phyloP scores from a whole-genome alignment of 768 basidiomycete genomes.

The Leccinum olivaceopallidum region DNA sequence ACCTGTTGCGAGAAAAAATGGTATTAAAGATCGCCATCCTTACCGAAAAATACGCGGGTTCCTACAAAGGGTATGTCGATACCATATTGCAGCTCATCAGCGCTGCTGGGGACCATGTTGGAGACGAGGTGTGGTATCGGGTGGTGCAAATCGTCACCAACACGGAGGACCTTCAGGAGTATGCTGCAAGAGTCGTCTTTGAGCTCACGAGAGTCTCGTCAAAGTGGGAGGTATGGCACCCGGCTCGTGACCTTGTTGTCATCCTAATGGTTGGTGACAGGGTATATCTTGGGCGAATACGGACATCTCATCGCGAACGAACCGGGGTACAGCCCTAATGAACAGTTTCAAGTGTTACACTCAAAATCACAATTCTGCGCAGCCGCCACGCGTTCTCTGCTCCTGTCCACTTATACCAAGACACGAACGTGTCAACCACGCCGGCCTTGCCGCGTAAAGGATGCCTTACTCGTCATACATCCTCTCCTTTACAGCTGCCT shows the following conservation, averaged over 20 bases:
- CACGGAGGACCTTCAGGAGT: slow-evolving; percentile 95
- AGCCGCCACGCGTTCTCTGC: slow-evolving; percentile 86
- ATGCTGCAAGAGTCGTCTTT: slow-evolving; percentile 91
- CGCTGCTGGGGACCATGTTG: slow-evolving; percentile 97
- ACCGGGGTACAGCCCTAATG: slow-evolving; percentile 86
- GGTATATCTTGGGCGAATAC: slow-evolving; percentile 97
- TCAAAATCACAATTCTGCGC: slow-evolving; percentile 94
- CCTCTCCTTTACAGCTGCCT: slow-evolving; percentile 53
- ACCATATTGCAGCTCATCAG: slow-evolving; percentile 95
- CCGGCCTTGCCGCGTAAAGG: slow-evolving; percentile 53
- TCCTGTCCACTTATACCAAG: slow-evolving; percentile 56
- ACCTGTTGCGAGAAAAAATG: slow-evolving; percentile 96
- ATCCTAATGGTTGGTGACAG: slow-evolving; percentile 42
- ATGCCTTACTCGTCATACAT: slow-evolving; percentile 60
- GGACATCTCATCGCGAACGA: slow-evolving; percentile 98
- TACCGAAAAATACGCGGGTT: slow-evolving; percentile 98
- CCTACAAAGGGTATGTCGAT: slow-evolving; percentile 99
- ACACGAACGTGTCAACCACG: slow-evolving; percentile 37
- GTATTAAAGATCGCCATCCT: slow-evolving; percentile 97
- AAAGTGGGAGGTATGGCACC: slow-evolving; percentile 82
- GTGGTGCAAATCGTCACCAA: slow-evolving; percentile 99
- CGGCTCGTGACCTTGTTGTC: background rate
- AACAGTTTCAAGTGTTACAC: slow-evolving; percentile 92
- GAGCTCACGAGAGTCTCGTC: slow-evolving; percentile 92
- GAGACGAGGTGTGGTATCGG: slow-evolving; percentile 99